phyloP scores from a whole-genome alignment of 768 basidiomycete species.

The Termitomyces sp. region DNA sequence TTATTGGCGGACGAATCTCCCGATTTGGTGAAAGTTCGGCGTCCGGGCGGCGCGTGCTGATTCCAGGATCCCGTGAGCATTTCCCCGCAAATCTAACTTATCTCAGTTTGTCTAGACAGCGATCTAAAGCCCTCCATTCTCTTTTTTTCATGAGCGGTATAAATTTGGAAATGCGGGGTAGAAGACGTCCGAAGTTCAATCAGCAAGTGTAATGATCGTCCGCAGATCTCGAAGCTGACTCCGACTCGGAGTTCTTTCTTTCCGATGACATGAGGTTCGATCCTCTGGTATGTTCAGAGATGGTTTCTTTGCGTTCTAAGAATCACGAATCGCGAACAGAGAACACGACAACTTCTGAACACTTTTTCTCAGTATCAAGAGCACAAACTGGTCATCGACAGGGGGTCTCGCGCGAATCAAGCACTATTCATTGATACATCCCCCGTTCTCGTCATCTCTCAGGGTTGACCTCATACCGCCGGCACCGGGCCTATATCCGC shows the following conservation, averaged over 20 bases:
- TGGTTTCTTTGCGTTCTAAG: neutral
- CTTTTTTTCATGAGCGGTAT: neutral
- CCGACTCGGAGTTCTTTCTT: constrained; percentile 2
- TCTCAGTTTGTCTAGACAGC: neutral
- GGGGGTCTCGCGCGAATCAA: neutral
- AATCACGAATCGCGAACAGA: neutral
- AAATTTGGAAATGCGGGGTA: neutral
- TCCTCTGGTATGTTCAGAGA: constrained; percentile 1
- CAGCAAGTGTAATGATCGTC: neutral
- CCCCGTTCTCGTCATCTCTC: neutral
- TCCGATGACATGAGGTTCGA: neutral
- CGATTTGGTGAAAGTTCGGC: neutral
- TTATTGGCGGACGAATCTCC: neutral
- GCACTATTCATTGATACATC: neutral
- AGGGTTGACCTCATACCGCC: neutral
- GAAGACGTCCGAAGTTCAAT: neutral
- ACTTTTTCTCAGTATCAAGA: neutral
- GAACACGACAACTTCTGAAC: neutral
- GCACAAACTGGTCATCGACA: neutral
- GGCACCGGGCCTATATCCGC: neutral
- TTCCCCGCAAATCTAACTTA: neutral
- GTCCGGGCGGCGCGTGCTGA: neutral
- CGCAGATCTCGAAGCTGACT: neutral
- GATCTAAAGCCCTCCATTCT: neutral
- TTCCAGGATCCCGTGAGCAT: neutral